Base-by-base conservation (phyloP, 1,284 basidiomycete genomes). In the Amylostereum chailletii region DNA sequence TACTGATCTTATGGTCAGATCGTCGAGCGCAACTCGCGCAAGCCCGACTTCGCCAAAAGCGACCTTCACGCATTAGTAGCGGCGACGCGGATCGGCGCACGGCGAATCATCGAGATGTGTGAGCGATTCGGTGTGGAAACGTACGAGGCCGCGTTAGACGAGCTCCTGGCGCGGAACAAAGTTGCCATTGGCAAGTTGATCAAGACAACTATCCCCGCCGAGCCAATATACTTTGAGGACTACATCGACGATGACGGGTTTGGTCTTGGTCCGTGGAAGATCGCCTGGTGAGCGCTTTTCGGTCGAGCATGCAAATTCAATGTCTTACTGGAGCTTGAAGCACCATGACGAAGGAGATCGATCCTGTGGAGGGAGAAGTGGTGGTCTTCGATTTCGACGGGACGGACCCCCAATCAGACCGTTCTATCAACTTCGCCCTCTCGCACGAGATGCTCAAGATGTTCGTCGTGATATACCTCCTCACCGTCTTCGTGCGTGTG, bases 61-160 rank as follows among this genome's bases (percentile, higher is more conserved):
- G 62, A 64, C 51, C 52, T 64, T 32, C 58, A 61, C 34, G 60
- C 60, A 4, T 53, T 64, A 9, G 62, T 64, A 11, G 61, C 62
- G n/a, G 62, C 62, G 4, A 61, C 60, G 6, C 56, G 51, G 34
- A 58, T 63, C 43, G 61, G 57, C 19, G 53, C 53, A n/a, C 54
- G 53, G 39, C 57, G 62, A 33, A 57, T 64, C 39, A 51, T 57
- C 26, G 62, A 64, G 45, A 59, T 64, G 53, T 60, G 61, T 45
- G 53, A 54, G 8, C 59, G 62, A 19, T 64, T 64, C 43, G 62
- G 62, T 9, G 45, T 52, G 5, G 50, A 54, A 2, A 48, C 53
- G 9, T 63, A 61, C 37, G 52, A 59, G 43, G 47, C 50, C 9
- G 53, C 59, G 3, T 45, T 62, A 29, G 58, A 59, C 37, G 54